phyloP scores from a whole-genome alignment of 2,329 filamentous ascomycete species.

The Penicillium oxalicum region DNA sequence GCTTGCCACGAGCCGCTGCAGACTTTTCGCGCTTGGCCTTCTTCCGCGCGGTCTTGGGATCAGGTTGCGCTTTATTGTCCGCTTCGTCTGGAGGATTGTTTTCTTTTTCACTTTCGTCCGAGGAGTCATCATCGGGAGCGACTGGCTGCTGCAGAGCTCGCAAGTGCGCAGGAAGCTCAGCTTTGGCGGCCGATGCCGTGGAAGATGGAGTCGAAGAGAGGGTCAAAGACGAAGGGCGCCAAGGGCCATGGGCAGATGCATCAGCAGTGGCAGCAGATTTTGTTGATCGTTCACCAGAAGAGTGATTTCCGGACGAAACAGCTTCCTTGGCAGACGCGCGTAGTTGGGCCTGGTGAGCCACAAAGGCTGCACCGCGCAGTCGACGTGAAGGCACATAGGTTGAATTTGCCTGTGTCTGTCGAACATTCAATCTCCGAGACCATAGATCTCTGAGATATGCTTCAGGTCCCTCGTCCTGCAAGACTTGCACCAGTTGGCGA shows the following conservation, averaged over 20 bases:
- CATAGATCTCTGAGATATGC: conserved; percentile 29
- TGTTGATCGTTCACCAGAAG: not conserved
- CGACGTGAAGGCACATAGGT: conserved; percentile 28
- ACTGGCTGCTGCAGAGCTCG: not conserved
- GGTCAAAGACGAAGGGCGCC: not conserved
- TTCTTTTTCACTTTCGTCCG: not conserved
- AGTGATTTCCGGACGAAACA: not conserved
- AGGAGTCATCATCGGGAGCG: not conserved
- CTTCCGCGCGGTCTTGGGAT: not conserved
- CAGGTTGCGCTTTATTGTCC: not conserved
- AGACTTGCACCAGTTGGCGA: conserved; percentile 35
- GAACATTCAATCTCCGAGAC: conserved; percentile 24
- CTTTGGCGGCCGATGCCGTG: not conserved
- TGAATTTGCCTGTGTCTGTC: conserved; percentile 35
- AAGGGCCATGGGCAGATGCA: not conserved
- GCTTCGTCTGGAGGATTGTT: not conserved
- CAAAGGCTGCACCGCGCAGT: conserved; percentile 5
- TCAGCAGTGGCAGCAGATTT: not conserved
- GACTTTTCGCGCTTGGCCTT: conserved; percentile 9
- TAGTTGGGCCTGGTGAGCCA: not conserved
- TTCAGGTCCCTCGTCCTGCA: conserved; percentile 27
- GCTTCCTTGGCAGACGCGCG: not conserved
- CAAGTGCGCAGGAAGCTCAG: not conserved
- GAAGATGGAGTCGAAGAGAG: not conserved
- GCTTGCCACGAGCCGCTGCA: not conserved